Percentiles rank a stretch among this genome's conserved stretches.
phyloP scores from a whole-genome alignment of 1,284 basidiomycete species.

The Rhodotorula mucilaginosa region DNA sequence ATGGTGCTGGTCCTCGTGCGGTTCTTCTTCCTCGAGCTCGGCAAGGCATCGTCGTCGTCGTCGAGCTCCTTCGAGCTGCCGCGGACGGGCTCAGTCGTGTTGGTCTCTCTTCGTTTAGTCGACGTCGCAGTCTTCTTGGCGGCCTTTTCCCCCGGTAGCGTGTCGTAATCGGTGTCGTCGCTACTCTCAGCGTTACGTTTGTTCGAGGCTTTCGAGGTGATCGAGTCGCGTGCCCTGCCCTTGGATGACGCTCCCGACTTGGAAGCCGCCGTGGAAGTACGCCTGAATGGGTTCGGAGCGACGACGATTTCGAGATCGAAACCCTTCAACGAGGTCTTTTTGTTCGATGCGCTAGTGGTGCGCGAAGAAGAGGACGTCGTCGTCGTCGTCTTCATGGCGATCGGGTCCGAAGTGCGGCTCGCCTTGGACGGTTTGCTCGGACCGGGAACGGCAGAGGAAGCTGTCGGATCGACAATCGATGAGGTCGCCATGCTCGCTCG shows the following conservation, averaged over 20 bases:
- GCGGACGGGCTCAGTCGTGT: too few species aligned
- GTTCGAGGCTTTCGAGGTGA: neutral
- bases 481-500: neutral
- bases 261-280: neutral
- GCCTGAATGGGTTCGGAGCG: too few species aligned
- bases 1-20: neutral
- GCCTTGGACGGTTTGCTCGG: neutral
- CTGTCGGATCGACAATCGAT: neutral
- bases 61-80: too few species aligned
- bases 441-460: neutral
- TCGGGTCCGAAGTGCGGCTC: conserved; percentile 8
- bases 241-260: neutral
- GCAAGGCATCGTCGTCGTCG: too few species aligned
- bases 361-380: neutral
- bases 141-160: neutral
- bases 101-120: too few species aligned
- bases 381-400: neutral
- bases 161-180: conserved; percentile 1
- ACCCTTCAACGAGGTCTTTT: neutral
- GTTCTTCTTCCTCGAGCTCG: neutral
- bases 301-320: neutral
- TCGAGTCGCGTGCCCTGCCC: too few species aligned
- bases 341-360: neutral
- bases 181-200: neutral
- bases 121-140: neutral